These are phyloP conservation scores for Russula griseocarnosa DNA, from an alignment of 768 basidiomycete species.

Conservation along the genomic window DNA sequence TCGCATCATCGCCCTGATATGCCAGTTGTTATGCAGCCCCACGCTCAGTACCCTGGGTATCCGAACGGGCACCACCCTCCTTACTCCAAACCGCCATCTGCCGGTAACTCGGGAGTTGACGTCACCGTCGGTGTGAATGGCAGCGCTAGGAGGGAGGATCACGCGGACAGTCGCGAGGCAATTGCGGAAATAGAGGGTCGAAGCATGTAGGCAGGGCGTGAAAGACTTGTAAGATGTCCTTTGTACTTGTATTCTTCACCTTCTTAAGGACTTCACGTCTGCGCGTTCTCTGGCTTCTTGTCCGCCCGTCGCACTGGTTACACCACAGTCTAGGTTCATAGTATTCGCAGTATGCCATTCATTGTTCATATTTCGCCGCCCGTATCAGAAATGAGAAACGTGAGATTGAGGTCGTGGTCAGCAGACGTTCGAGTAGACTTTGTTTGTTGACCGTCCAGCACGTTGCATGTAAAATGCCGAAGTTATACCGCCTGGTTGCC, in stretches of 20 bases:
- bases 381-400: conserved; percentile 9
- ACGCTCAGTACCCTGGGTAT: conserved; percentile 27
- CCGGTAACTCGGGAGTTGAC: conserved; percentile 34
- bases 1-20: conserved; percentile 36
- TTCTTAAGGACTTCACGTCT: conserved; percentile 15
- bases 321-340: neutral
- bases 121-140: conserved; percentile 20
- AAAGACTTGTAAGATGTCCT: conserved; percentile 27
- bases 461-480: neutral
- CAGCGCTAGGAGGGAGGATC: conserved; percentile 27
- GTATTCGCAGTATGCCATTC: neutral
- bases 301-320: conserved; percentile 7
- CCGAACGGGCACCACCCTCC: conserved; percentile 40
- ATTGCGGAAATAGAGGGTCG: conserved; percentile 26
- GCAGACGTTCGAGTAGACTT: neutral
- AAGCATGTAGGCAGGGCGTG: conserved; percentile 21
- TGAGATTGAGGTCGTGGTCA: conserved; percentile 1
- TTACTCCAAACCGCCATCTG: conserved; percentile 41
- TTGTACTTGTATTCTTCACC: conserved; percentile 20
- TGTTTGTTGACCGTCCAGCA: neutral
- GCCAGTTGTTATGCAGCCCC: conserved; percentile 26
- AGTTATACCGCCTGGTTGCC: neutral
- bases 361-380: conserved; percentile 18
- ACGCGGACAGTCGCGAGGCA: conserved; percentile 22
- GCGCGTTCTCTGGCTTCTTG: neutral